A percentile compares a stretch with the other conserved stretches of the same genome.
Conservation (phyloP, 2,329 filamentous ascomycete species). For the Stemphylium vesicarium region DNA sequence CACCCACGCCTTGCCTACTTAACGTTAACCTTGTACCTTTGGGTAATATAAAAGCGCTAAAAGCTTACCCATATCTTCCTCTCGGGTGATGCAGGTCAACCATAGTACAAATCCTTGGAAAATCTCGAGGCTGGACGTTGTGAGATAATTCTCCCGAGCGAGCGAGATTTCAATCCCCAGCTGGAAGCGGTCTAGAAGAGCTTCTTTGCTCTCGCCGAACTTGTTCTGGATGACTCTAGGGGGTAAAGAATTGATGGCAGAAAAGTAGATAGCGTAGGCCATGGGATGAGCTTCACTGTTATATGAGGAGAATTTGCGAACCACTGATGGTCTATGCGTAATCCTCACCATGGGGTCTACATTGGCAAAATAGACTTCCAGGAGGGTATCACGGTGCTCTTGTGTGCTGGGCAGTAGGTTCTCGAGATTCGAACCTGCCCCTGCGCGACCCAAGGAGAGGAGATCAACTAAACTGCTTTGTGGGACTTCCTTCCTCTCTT, state of each 20-base stretch:
- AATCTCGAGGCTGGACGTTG: conserved; percentile 46
- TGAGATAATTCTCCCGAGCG: conserved; percentile 46
- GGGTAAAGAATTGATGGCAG: conserved; percentile 45
- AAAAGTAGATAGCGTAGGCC: conserved; percentile 46
- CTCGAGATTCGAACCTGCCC: conserved; percentile 32
- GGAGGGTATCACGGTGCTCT: conserved; percentile 41
- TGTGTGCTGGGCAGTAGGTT: conserved; percentile 39
- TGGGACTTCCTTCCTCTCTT: conserved; percentile 36
- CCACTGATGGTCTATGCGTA: conserved; percentile 42
- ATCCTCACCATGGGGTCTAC: conserved; percentile 49
- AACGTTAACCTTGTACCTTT: conserved; percentile 3
- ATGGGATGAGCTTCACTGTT: conserved; percentile 42
- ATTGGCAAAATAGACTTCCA: conserved; percentile 45
- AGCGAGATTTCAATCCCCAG: conserved; percentile 46
- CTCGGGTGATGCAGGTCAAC: conserved; percentile 47
- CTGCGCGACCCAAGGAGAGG: conserved; percentile 42
- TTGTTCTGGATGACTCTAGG: conserved; percentile 37
- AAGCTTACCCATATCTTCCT: conserved; percentile 47
- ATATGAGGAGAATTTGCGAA: conserved; percentile 37
- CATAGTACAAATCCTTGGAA: conserved; percentile 48
- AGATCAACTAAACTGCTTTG: conserved; percentile 41
- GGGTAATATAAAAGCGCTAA: neutral
- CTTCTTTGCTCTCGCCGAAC: conserved; percentile 43
- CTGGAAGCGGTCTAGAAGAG: conserved; percentile 41
- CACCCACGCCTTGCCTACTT: conserved; percentile 46